phyloP scores from a whole-genome alignment of 75 land plant genomes.

The Picea sitchensis region DNA sequence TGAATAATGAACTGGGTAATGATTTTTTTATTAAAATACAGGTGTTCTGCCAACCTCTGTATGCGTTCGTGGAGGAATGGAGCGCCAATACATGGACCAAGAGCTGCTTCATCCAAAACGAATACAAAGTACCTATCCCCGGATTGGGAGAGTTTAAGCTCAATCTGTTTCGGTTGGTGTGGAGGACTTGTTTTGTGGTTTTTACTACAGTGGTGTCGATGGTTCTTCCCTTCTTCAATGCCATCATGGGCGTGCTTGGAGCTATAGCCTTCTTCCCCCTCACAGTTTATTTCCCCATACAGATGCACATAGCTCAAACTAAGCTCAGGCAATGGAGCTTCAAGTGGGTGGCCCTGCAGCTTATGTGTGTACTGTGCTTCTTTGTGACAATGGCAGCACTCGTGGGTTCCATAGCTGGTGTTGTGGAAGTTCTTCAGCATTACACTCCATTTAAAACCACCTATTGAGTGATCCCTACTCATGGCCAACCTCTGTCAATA shows the following conservation, averaged over 20 bases:
- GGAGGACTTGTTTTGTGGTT: slow-evolving; percentile 65
- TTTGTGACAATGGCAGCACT: slow-evolving; percentile 35
- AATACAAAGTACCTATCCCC: slow-evolving; percentile 31
- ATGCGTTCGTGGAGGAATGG: slow-evolving; percentile 45
- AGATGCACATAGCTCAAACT: slow-evolving; percentile 67
- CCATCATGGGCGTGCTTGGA: slow-evolving; percentile 76
- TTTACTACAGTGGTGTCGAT: slow-evolving; percentile 71
- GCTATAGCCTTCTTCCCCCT: slow-evolving; percentile 86
- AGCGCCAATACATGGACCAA: slow-evolving; percentile 37
- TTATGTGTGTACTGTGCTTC: slow-evolving; percentile 29
- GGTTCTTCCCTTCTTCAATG: slow-evolving; percentile 94
- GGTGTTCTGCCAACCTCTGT: slow-evolving; percentile 76
- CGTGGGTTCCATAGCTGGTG: slow-evolving; percentile 43
- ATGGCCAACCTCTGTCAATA: too few species aligned
- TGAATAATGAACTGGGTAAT: background rate
- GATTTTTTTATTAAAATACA: slow-evolving; percentile 13
- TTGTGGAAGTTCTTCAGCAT: slow-evolving; percentile 21
- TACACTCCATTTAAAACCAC: slow-evolving; percentile 40
- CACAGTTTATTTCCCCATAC: slow-evolving; percentile 83
- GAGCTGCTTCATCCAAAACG: slow-evolving; percentile 43
- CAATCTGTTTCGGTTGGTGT: slow-evolving; percentile 56
- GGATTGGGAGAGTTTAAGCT: slow-evolving; percentile 17
- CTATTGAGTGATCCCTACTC: background rate
- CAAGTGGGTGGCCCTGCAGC: slow-evolving; percentile 36
- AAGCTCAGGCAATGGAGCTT: slow-evolving; percentile 28